These are phyloP conservation scores for Chlamydomonas schloesseri DNA, from an alignment of 139 green algal genomes.

Conservation along the genomic window DNA sequence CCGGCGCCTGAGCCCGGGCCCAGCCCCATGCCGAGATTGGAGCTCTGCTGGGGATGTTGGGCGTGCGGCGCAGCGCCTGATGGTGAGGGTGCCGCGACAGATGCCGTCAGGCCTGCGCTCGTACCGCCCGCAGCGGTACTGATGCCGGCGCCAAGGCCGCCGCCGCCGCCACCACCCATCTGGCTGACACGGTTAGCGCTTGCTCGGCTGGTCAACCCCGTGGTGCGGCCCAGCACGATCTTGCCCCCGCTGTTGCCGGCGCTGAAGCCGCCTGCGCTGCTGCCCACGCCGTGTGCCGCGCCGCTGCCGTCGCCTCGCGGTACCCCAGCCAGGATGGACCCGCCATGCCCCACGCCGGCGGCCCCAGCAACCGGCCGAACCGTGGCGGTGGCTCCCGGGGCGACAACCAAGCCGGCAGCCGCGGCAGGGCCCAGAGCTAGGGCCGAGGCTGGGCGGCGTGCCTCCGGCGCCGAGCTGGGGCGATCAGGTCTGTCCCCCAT, in stretches of 20 bases:
- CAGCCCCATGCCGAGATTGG: too few species aligned
- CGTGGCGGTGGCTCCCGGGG: neutral
- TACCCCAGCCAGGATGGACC: neutral
- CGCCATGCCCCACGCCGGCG: too few species aligned
- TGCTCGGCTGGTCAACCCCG: neutral
- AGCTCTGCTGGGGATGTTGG: too few species aligned
- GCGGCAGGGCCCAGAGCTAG: neutral
- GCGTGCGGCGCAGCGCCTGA: neutral
- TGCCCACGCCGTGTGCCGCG: neutral
- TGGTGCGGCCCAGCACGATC: conserved; percentile 8
- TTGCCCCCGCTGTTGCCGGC: neutral
- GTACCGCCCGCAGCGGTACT: neutral
- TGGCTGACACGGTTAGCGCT: neutral
- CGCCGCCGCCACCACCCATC: too few species aligned
- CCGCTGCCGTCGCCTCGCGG: neutral
- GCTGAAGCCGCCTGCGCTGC: conserved; percentile 4
- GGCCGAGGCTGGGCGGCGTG: neutral
- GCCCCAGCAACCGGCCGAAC: neutral
- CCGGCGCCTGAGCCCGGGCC: neutral
- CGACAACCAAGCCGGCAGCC: too few species aligned
- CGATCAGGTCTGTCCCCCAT: neutral
- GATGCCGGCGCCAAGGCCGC: neutral
- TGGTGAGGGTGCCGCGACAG: too few species aligned
- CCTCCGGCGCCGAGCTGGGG: conserved; percentile 13
- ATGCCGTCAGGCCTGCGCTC: too few species aligned